Evolutionary conservation across 345 rosid genomes (phyloP), one percentile per base, ranked within the genome.

Genomic region (Gossypium turneri): DNA sequence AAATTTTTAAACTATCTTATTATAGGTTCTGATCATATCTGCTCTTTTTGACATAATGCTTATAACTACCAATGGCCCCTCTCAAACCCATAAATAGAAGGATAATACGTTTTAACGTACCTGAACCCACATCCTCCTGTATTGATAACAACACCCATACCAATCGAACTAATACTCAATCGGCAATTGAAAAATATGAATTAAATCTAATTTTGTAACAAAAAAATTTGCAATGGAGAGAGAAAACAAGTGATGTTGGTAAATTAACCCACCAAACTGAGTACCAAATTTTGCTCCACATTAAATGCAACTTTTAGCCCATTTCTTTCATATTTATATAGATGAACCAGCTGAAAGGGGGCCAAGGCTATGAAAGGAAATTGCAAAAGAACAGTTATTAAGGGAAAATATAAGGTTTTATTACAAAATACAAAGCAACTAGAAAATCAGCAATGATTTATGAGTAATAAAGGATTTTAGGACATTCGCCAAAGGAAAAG

Each of bases 191-290:
- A 34, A 34, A 34, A 34, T 34, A 34, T 5, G 41, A 34, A 34
- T 5, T 56, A 3, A 50, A 52, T 52, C 8, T 16, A 50, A 50
- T 15, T 50, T 50, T 52, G 6, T 34, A 34, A 34, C 4, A 34
- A 27, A 24, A 29, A 34, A 4, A 34, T 0, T 6, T 5, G 56
- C 20, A 16, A 16, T 16, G 56, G 56, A 5, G 24, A 19, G 59
- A 20, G 3, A 20, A 3, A 22, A 8, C 11, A 56, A 2, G 25
- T 38, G 10, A 1, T 9, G 1, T 71, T 12, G 41, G 38, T 72
- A 22, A 55, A 56, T 34, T 43, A 12, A 20, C 75, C 65, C 38
- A 72, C 75, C 75, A 57, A 72, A 22, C 75, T 16, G 0, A 2
- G 29, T 4, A 19, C 74, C 74, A 29, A 27, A 38, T 17, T 72